Evolutionary conservation across 345 rosid species (phyloP).

Genomic region (Salix suchowensis): DNA sequence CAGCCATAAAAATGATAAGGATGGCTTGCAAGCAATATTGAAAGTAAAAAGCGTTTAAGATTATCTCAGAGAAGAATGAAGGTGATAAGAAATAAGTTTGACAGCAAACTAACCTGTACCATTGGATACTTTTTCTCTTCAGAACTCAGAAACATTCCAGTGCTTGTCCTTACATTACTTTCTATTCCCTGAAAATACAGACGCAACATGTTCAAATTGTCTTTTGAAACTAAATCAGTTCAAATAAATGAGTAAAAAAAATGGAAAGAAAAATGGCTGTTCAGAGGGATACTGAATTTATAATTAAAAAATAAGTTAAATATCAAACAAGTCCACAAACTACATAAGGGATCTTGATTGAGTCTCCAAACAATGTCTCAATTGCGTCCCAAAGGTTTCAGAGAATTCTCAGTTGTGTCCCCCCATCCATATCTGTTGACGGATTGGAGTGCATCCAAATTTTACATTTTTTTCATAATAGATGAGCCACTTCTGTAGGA

Average conservation of each 20-base stretch:
- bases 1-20: neutral
- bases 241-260: neutral
- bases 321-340: neutral
- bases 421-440: neutral
- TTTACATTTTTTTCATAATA: neutral
- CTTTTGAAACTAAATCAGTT: neutral
- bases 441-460: neutral
- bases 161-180: constrained; percentile 91
- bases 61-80: constrained; percentile 3
- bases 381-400: neutral
- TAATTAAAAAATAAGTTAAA: neutral
- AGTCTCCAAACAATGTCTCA: neutral
- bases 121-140: constrained; percentile 71
- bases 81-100: constrained; percentile 4
- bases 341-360: neutral
- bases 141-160: constrained; percentile 87
- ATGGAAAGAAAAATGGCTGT: neutral
- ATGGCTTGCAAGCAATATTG: neutral
- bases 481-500: neutral
- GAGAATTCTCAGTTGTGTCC: neutral
- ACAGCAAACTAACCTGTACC: constrained; percentile 52
- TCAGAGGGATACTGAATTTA: neutral
- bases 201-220: constrained; percentile 1
- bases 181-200: constrained; percentile 60
- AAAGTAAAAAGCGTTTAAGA: neutral